Base-by-base conservation (phyloP, 2,329 filamentous ascomycete genomes). In the Xylaria sp. region DNA sequence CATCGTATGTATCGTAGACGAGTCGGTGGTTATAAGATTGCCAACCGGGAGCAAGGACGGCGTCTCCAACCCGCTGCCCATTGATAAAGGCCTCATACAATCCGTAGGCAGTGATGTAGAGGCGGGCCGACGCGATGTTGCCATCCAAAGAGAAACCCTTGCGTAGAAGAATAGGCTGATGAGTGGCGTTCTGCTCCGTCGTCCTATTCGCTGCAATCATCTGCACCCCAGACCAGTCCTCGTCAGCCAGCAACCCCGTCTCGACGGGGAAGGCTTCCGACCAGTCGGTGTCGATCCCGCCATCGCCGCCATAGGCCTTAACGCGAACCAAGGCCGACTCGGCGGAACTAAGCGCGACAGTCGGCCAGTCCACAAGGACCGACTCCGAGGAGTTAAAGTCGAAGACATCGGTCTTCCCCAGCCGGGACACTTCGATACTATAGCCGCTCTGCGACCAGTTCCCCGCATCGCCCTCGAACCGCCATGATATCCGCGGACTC, bases 1-100 rank as follows among this genome's bases (percentile, higher is more conserved):
- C 82, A 67, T 89, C 85, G 63, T 84, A 86, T 0, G 82, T 84
- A 64, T 88, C 82, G 67, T 88, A 89, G 0, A 81, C 78, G n/a
- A 84, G 80, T 0, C 86, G 80, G 55, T 83, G 75, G 0, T 81
- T 76, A 69, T 88, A 89, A 2, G 81, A 81, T 51, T 83, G 82
- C 83, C 85, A 88, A 0, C 86, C 85, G 0, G 86, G 86, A 21
- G 85, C 82, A 42, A 87, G 76, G 4, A 81, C 78, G 4, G 76
- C 64, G 39, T 82, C 79, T 0, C 81, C 81, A 2, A 85, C 79
- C 4, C 75, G 73, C 0, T 75, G 66, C 0, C 83, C 84, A 58
- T 88, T 86, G 67, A 87, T 82, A 36, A 80, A 79, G 0, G 81
- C 82, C 48, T 82, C 78, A 61, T 85, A 86, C 0, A 86, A 61